Percentiles rank a stretch among this genome's conserved stretches.
Evolutionary conservation across 148 eudicot species (phyloP).

Genomic region (Rhododendron ferrugineum): DNA sequence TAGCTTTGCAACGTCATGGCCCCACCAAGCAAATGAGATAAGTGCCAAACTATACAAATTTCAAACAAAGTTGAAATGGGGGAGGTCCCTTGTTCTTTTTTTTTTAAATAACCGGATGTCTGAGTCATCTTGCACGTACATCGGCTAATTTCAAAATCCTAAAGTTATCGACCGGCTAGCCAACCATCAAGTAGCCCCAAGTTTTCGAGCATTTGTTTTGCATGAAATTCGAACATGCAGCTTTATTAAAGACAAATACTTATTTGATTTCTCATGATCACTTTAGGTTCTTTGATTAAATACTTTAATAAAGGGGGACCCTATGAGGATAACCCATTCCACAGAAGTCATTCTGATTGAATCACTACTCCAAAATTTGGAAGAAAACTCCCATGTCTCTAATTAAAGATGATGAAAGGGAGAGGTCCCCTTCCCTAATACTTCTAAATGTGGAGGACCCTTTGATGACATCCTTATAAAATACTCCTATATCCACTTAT

Average conservation of each 20-base stretch:
- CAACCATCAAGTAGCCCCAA: too few species aligned
- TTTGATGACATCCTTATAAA: background rate
- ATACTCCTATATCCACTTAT: background rate
- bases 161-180: too few species aligned
- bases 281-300: too few species aligned
- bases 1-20: slow-evolving; percentile 5
- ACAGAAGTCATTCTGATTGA: background rate
- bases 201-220: background rate
- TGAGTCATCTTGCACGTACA: background rate
- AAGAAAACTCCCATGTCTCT: background rate
- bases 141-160: too few species aligned
- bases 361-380: background rate
- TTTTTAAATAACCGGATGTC: too few species aligned
- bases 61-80: background rate
- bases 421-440: slow-evolving; percentile 5
- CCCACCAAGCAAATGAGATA: slow-evolving; percentile 18
- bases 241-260: too few species aligned
- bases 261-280: too few species aligned
- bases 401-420: slow-evolving; percentile 19
- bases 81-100: background rate
- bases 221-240: too few species aligned
- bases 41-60: background rate
- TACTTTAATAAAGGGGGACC: background rate
- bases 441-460: background rate
- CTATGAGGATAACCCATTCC: background rate